These are phyloP conservation scores for Eutrema yunnanense DNA, from an alignment of 345 rosid genomes.

Conservation along the genomic window DNA sequence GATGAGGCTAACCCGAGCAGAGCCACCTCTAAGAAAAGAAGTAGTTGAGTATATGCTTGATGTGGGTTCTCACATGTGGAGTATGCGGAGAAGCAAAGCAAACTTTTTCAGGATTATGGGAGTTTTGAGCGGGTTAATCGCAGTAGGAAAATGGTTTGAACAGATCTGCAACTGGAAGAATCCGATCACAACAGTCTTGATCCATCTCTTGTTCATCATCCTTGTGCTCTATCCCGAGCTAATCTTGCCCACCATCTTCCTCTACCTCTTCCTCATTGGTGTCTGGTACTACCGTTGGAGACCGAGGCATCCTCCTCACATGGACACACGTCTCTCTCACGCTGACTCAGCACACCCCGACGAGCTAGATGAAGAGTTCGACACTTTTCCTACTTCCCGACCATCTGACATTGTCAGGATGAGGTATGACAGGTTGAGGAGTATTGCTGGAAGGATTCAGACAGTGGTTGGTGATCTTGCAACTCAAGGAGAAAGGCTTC, in stretches of 20 bases:
- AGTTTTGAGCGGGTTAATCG: conserved; percentile 65
- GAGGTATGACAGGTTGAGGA: conserved; percentile 87
- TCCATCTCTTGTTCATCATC: conserved; percentile 80
- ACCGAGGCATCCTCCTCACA: conserved; percentile 92
- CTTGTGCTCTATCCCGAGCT: conserved; percentile 86
- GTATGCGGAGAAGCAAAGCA: conserved; percentile 97
- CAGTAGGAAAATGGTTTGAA: conserved; percentile 92
- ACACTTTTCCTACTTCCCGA: conserved; percentile 74
- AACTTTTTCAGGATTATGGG: conserved; percentile 87
- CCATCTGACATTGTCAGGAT: conserved; percentile 67
- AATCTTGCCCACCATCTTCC: conserved; percentile 80
- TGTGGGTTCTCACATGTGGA: conserved; percentile 97
- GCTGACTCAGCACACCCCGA: conserved; percentile 81
- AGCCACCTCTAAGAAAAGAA: conserved; percentile 87
- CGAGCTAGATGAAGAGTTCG: conserved; percentile 91
- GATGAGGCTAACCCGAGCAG: conserved; percentile 73
- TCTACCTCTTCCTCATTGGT: conserved; percentile 87
- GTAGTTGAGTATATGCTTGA: conserved; percentile 93
- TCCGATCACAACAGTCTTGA: conserved; percentile 76
- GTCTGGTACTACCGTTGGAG: conserved; percentile 93
- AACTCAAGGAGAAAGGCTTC: conserved; percentile 91
- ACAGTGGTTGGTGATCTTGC: conserved; percentile 95
- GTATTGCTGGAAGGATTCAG: conserved; percentile 89
- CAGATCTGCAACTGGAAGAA: conserved; percentile 93
- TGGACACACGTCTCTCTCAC: conserved; percentile 93